phyloP scores from a whole-genome alignment of 2,329 filamentous ascomycete genomes.

The Pseudogymnoascus verrucosus region DNA sequence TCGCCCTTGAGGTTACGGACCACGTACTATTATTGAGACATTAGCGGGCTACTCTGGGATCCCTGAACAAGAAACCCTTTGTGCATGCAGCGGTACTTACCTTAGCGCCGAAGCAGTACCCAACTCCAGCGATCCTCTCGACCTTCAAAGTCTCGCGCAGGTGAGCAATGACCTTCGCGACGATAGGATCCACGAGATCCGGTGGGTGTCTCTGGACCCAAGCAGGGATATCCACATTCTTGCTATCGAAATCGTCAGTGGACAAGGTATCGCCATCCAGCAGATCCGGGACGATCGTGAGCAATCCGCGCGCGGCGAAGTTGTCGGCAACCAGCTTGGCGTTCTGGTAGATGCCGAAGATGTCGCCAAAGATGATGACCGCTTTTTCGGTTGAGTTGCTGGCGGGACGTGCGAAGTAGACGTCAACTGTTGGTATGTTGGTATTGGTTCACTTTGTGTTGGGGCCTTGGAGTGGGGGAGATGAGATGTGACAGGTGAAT shows the following conservation, averaged over 20 bases:
- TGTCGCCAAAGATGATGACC: slow-evolving; percentile 26
- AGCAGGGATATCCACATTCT: slow-evolving; percentile 12
- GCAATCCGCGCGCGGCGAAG: slow-evolving; percentile 54
- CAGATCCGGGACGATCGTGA: slow-evolving; percentile 54
- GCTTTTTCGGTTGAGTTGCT: slow-evolving; percentile 26
- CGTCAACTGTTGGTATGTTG: slow-evolving; percentile 5
- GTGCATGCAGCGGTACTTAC: slow-evolving; percentile 66
- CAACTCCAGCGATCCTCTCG: slow-evolving; percentile 53
- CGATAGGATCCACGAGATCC: slow-evolving; percentile 27
- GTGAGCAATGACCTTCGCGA: slow-evolving; percentile 46
- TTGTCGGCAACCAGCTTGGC: slow-evolving; percentile 63
- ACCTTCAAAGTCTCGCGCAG: slow-evolving; percentile 43
- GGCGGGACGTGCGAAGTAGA: slow-evolving; percentile 9
- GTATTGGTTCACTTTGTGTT: not conserved
- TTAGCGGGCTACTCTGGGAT: not conserved
- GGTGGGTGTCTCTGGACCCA: not conserved
- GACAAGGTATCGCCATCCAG: slow-evolving; percentile 58
- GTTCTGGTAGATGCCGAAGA: slow-evolving; percentile 42
- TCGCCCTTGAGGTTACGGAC: not conserved
- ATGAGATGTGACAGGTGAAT: not conserved
- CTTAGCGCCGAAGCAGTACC: slow-evolving; percentile 73
- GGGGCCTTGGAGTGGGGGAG: not conserved
- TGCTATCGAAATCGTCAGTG: slow-evolving; percentile 38
- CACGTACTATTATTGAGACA: not conserved
- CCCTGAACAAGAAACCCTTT: slow-evolving; percentile 36